phyloP scores from a whole-genome alignment of 148 eudicot species.

The Oxyria digyna region DNA sequence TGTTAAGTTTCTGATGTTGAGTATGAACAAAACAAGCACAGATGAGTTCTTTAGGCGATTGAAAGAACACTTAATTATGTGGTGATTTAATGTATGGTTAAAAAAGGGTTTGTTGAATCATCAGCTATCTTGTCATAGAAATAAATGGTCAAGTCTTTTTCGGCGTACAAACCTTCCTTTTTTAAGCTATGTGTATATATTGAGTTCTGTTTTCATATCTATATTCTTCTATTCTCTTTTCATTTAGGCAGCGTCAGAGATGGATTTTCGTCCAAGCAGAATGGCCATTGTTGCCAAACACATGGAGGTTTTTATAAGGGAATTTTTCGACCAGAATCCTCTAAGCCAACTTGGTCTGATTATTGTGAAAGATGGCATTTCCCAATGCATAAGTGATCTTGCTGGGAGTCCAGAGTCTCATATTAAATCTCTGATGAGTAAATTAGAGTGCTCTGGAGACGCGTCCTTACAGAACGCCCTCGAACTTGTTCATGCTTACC shows the following conservation, averaged over 20 bases:
- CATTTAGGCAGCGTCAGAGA: conserved; percentile 72
- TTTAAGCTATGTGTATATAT: not conserved
- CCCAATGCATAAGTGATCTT: conserved; percentile 73
- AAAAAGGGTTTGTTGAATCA: not conserved
- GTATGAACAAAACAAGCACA: not conserved
- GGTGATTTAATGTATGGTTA: not conserved
- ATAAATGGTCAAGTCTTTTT: not conserved
- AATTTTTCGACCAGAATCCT: conserved; percentile 94
- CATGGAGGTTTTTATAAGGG: conserved; percentile 77
- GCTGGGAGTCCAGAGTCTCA: conserved; percentile 98
- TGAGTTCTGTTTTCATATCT: not conserved
- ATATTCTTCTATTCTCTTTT: conserved; percentile 6
- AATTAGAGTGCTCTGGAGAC: conserved; percentile 87
- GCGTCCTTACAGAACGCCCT: conserved; percentile 85
- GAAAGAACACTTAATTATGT: not conserved
- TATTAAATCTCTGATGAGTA: conserved; percentile 78
- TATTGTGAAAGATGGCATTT: conserved; percentile 72
- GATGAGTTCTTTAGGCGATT: not conserved
- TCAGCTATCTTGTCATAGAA: not conserved
- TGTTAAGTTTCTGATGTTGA: not conserved
- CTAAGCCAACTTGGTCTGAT: conserved; percentile 84
- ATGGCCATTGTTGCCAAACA: conserved; percentile 80
- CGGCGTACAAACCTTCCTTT: not conserved
- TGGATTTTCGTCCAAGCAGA: conserved; percentile 85
- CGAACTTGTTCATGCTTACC: conserved; percentile 64